A percentile compares a stretch with the other conserved stretches of the same genome.
phyloP scores from a whole-genome alignment of 139 green algal species.

The Picochlorum sp. region DNA sequence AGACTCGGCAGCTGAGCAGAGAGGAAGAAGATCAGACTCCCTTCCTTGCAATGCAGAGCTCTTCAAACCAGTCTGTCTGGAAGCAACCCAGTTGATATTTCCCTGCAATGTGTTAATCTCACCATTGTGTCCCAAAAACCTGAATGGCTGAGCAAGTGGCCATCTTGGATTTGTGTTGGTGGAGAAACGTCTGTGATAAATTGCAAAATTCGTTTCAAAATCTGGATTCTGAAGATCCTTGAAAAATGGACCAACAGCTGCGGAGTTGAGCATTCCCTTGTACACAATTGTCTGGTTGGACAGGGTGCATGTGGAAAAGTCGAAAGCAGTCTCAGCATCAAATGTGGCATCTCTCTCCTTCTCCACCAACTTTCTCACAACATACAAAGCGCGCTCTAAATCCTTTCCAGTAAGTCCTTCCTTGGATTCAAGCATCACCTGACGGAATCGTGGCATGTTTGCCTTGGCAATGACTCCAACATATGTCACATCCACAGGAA shows the following conservation, averaged over 20 bases:
- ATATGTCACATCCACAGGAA: slow-evolving; percentile 77
- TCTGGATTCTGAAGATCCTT: slow-evolving; percentile 78
- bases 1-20: slow-evolving; percentile 67
- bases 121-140: slow-evolving; percentile 98
- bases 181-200: slow-evolving; percentile 98
- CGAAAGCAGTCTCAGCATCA: slow-evolving; percentile 35
- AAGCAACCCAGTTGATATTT: slow-evolving; percentile 99
- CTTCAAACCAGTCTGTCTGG: slow-evolving; percentile 75
- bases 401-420: slow-evolving; percentile 56
- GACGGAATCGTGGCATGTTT: slow-evolving; percentile 84
- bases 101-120: slow-evolving; percentile 99
- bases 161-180: slow-evolving; percentile 99
- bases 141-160: slow-evolving; percentile 97
- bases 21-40: slow-evolving; percentile 81
- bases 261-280: slow-evolving; percentile 61
- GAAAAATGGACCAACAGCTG: slow-evolving; percentile 80
- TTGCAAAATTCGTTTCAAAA: slow-evolving; percentile 83
- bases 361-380: slow-evolving; percentile 90
- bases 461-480: slow-evolving; percentile 80
- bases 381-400: slow-evolving; percentile 92
- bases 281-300: slow-evolving; percentile 90
- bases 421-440: slow-evolving; percentile 44
- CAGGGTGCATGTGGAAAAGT: slow-evolving; percentile 89
- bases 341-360: slow-evolving; percentile 47
- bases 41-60: slow-evolving; percentile 82